A percentile compares a stretch with the other conserved stretches of the same genome.
phyloP scores from a whole-genome alignment of 768 basidiomycete species.

The Punctularia strigosozonata region DNA sequence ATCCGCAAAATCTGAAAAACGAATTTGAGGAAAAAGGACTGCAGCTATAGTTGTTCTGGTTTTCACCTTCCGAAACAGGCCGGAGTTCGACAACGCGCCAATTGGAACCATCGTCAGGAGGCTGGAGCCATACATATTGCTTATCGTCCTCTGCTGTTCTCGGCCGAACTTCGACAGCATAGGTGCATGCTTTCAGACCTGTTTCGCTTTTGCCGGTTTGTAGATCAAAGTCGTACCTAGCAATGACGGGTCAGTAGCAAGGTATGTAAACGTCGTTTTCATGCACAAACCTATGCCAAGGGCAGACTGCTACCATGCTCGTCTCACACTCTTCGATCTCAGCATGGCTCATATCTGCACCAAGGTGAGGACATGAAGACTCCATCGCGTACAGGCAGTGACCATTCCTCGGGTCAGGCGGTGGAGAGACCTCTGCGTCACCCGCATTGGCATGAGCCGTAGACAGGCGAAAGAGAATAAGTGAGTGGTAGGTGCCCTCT shows the following conservation, averaged over 20 bases:
- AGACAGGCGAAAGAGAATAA: constrained; percentile 55
- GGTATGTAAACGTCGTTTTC: not conserved
- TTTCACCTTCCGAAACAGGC: constrained; percentile 60
- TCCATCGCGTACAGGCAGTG: constrained; percentile 77
- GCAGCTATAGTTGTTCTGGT: not conserved
- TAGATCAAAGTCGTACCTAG: constrained; percentile 72
- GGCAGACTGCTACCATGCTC: constrained; percentile 55
- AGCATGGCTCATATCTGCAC: constrained; percentile 70
- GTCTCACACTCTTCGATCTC: constrained; percentile 61
- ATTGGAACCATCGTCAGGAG: constrained; percentile 35
- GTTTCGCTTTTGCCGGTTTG: constrained; percentile 59
- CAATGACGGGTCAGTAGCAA: not conserved
- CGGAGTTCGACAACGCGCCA: constrained; percentile 60
- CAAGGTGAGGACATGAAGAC: constrained; percentile 68
- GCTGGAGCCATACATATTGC: constrained; percentile 47
- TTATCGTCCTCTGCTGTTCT: constrained; percentile 22
- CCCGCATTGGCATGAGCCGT: constrained; percentile 3
- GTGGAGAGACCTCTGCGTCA: constrained; percentile 2
- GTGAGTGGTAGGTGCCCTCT: constrained; percentile 44
- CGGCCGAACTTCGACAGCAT: constrained; percentile 37
- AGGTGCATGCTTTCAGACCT: constrained; percentile 59
- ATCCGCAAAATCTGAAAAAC: constrained; percentile 48
- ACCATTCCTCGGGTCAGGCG: constrained; percentile 6
- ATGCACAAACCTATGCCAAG: constrained; percentile 52
- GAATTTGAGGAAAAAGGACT: not conserved